These are phyloP conservation scores for Alternaria hordeiaustralica DNA, from an alignment of 2,329 filamentous ascomycete species.

Conservation along the genomic window DNA sequence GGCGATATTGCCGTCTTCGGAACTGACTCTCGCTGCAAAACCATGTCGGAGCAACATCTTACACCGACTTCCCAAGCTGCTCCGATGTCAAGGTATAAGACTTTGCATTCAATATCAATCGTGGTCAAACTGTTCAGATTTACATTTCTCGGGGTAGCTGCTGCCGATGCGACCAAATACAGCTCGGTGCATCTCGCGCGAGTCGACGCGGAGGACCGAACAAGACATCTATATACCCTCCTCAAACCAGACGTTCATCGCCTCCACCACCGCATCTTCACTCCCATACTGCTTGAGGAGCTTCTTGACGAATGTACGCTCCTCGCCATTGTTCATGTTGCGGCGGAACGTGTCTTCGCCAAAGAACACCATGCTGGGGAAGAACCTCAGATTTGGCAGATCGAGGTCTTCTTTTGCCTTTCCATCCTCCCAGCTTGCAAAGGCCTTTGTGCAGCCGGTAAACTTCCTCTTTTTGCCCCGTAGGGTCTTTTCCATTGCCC, in stretches of 20 bases:
- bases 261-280: not conserved
- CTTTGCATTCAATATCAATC: not conserved
- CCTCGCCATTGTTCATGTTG: not conserved
- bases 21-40: not conserved
- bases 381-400: not conserved
- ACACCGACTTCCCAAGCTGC: not conserved
- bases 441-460: not conserved
- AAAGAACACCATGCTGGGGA: not conserved
- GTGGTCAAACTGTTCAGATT: not conserved
- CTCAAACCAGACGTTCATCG: not conserved
- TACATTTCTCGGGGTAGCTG: not conserved
- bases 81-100: not conserved
- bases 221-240: not conserved
- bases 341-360: not conserved
- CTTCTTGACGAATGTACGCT: not conserved
- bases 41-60: not conserved
- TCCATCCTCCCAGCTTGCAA: not conserved
- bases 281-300: not conserved
- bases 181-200: constrained; percentile 17
- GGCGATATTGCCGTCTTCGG: constrained; percentile 28
- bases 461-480: not conserved
- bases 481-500: not conserved
- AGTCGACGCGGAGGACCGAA: not conserved
- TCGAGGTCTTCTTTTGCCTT: not conserved
- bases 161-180: constrained; percentile 10